A percentile compares a stretch with the other conserved stretches of the same genome.
These are phyloP conservation scores for Excoecaria cochinchinensis DNA, from an alignment of 345 rosid genomes.

Conservation along the genomic window DNA sequence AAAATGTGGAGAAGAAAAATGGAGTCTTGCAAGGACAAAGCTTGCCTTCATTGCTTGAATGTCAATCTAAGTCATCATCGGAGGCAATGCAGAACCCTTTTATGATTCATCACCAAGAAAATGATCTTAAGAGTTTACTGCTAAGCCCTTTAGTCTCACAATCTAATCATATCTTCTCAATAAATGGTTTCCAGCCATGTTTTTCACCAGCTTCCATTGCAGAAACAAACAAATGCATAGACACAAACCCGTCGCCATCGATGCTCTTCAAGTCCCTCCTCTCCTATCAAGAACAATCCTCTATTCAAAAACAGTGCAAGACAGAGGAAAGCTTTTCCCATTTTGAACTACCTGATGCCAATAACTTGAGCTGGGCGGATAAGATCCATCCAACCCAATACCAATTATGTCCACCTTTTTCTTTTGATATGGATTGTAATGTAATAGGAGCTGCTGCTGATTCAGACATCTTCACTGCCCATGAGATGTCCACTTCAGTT, in stretches of 20 bases:
- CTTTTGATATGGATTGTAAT: conserved; percentile 45
- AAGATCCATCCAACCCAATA: conserved; percentile 34
- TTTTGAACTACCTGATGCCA: conserved; percentile 40
- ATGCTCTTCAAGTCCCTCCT: conserved; percentile 51
- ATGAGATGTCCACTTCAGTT: conserved; percentile 45
- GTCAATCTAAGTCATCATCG: conserved; percentile 20
- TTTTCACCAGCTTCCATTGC: conserved; percentile 14
- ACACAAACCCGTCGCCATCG: conserved; percentile 33
- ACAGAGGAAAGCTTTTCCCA: conserved; percentile 51
- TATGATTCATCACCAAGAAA: conserved; percentile 38
- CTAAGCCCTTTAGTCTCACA: conserved; percentile 40
- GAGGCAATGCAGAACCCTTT: conserved; percentile 29
- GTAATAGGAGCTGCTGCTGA: conserved; percentile 32
- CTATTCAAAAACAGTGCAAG: conserved; percentile 52
- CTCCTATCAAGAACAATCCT: conserved; percentile 44
- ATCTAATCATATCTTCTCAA: conserved; percentile 25
- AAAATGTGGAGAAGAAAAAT: conserved; percentile 64
- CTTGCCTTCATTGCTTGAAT: conserved; percentile 35
- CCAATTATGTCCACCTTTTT: conserved; percentile 41
- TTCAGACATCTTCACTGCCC: conserved; percentile 17
- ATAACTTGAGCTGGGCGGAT: conserved; percentile 35
- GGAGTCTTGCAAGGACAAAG: conserved; percentile 40
- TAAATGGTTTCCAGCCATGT: conserved; percentile 21
- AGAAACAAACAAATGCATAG: conserved; percentile 19
- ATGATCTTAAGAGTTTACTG: conserved; percentile 45